Evolutionary conservation across 345 rosid genomes (phyloP).

Genomic region (Alliaria petiolata): DNA sequence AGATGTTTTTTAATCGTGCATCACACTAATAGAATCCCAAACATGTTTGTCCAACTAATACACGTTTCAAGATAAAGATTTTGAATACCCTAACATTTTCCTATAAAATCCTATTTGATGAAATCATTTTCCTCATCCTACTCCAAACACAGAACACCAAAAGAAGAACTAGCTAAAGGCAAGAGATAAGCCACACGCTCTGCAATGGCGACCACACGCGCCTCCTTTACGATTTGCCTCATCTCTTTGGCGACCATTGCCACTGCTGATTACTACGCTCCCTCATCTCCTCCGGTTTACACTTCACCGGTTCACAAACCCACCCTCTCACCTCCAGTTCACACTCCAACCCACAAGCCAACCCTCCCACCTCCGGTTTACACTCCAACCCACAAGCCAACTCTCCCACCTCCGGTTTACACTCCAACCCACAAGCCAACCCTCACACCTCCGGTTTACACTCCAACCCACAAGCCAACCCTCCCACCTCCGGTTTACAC

Average conservation of each 20-base stretch:
- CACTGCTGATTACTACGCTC: neutral
- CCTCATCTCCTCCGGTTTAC: slow-evolving; percentile 6
- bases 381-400: neutral
- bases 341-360: neutral
- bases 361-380: neutral
- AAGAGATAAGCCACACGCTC: neutral
- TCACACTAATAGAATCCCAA: neutral
- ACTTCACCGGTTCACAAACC: neutral
- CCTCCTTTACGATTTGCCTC: slow-evolving; percentile 3
- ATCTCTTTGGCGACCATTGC: neutral
- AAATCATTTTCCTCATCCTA: neutral
- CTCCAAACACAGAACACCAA: neutral
- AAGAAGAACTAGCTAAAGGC: neutral
- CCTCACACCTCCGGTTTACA: neutral
- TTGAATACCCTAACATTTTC: neutral
- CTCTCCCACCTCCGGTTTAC: neutral
- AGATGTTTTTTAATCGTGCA: slow-evolving; percentile 7
- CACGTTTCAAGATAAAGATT: neutral
- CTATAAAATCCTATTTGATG: neutral
- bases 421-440: neutral
- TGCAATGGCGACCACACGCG: neutral
- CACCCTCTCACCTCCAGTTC: neutral
- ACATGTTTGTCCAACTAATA: neutral
- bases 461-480: neutral
- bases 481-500: neutral